Evolutionary conservation across 1,284 basidiomycete species (phyloP).

Genomic region (Ganoderma resinaceum): DNA sequence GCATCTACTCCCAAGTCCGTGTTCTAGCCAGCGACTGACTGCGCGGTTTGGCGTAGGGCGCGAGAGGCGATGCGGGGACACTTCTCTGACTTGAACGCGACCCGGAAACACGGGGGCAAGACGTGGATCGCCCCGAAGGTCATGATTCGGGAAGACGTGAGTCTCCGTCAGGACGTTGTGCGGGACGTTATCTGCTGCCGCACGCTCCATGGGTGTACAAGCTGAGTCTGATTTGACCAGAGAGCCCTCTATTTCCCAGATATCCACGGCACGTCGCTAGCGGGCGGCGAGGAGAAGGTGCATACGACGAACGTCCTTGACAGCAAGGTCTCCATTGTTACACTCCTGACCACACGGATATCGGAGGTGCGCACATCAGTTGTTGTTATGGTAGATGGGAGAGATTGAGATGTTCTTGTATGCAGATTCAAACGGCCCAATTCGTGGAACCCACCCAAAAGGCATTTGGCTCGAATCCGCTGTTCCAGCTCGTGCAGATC

Average conservation of each 20-base stretch:
- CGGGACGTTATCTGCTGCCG: background rate
- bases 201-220: background rate
- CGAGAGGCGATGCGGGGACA: constrained; percentile 90
- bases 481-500: constrained; percentile 88
- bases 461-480: constrained; percentile 65
- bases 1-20: background rate
- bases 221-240: constrained; percentile 46
- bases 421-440: constrained; percentile 81
- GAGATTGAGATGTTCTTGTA: background rate
- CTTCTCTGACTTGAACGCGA: constrained; percentile 89
- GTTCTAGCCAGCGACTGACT: constrained; percentile 2
- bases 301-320: constrained; percentile 84
- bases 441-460: constrained; percentile 74
- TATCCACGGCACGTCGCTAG: constrained; percentile 77
- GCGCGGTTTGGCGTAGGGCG: constrained; percentile 57
- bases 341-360: constrained; percentile 84
- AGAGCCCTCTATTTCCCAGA: constrained; percentile 93
- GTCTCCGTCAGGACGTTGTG: constrained; percentile 40
- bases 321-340: constrained; percentile 81
- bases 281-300: constrained; percentile 54
- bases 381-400: background rate
- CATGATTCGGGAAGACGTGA: constrained; percentile 88
- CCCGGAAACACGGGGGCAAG: constrained; percentile 89
- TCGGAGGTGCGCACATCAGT: constrained; percentile 70
- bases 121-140: constrained; percentile 93